Evolutionary conservation across 2,329 filamentous ascomycete genomes (phyloP), one percentile per base, ranked within the genome.

Genomic region (Beauveria rudraprayagi): DNA sequence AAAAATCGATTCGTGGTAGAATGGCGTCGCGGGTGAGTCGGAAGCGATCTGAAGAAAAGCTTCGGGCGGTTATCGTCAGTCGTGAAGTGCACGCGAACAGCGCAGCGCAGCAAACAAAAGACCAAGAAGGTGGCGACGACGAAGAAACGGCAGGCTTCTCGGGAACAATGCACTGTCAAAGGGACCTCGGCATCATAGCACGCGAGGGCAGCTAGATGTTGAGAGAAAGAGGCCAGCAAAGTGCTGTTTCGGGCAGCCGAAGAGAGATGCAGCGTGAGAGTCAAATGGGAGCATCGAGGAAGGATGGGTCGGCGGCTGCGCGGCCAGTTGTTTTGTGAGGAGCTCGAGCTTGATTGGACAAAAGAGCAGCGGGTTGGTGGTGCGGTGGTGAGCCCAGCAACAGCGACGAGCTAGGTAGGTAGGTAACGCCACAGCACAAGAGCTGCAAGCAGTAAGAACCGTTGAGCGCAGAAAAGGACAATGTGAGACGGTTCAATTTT

Each of bases 81-180:
- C 48, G 57, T 60, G 41, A 53, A 60, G n/a, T 34, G 57, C 57
- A 60, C 48, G 57, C 57, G 57, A 37, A 60, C 51, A 50, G 46
- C 54, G 26, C 46, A 52, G n/a, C 37, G 34, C 43, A 54, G 41
- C 44, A 52, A 51, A 56, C 26, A 61, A 48, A 55, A 30, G 28
- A 11, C 54, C 17, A 2, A 17, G 30, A 28, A 44, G 48, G 17
- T n/a, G 57, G 40, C 57, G 55, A 46, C 28, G 41, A 53, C 53
- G 51, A 53, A 58, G 47, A 43, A 55, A 55, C 9, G 37, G 22
- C 30, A 52, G 37, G n/a, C 47, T 51, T 24, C 37, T 59, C 10
- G 16, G 56, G 37, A 6, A 41, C 56, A 46, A 58, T 59, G 47
- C 56, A 59, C 34, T 30, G 24, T 52, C 19, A 59, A 34, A 51